These are phyloP conservation scores for Sugiyamaella castrensis DNA, from an alignment of 1,139 yeast genomes.

Conservation along the genomic window DNA sequence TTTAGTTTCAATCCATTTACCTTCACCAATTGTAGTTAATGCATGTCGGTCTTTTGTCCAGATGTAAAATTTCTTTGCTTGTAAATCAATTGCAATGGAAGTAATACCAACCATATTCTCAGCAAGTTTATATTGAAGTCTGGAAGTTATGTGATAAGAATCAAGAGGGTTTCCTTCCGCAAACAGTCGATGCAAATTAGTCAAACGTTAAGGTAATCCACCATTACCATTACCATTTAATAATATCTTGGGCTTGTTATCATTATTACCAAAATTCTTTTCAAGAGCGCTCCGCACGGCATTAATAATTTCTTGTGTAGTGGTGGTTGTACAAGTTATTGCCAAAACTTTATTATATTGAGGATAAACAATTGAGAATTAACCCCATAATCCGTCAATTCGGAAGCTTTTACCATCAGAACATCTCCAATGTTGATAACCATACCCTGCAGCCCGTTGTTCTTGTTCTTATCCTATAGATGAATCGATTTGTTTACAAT, in stretches of 20 bases:
- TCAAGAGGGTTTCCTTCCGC: too few species aligned
- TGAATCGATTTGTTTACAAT: constrained; percentile 16
- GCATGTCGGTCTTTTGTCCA: constrained; percentile 1
- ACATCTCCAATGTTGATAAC: constrained; percentile 20
- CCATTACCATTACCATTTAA: not conserved
- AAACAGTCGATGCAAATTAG: not conserved
- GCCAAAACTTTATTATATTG: constrained; percentile 17
- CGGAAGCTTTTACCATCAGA: constrained; percentile 15
- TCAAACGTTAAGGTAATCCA: constrained; percentile 1
- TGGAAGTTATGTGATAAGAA: not conserved
- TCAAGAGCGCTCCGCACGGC: constrained; percentile 3
- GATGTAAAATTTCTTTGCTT: too few species aligned
- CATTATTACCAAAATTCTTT: not conserved
- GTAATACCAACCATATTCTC: constrained; percentile 3
- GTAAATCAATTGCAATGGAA: constrained; percentile 1
- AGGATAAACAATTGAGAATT: constrained; percentile 17
- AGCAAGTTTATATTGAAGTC: constrained; percentile 5
- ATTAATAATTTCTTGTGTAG: constrained; percentile 9
- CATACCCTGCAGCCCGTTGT: constrained; percentile 18
- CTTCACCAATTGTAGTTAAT: constrained; percentile 4
- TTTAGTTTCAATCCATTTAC: constrained; percentile 5
- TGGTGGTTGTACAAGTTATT: constrained; percentile 14
- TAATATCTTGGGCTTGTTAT: too few species aligned
- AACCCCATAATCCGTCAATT: constrained; percentile 21
- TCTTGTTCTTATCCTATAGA: too few species aligned